Evolutionary conservation across 805 yeast genomes (phyloP).

Genomic region (Metschnikowia peoriensis): DNA sequence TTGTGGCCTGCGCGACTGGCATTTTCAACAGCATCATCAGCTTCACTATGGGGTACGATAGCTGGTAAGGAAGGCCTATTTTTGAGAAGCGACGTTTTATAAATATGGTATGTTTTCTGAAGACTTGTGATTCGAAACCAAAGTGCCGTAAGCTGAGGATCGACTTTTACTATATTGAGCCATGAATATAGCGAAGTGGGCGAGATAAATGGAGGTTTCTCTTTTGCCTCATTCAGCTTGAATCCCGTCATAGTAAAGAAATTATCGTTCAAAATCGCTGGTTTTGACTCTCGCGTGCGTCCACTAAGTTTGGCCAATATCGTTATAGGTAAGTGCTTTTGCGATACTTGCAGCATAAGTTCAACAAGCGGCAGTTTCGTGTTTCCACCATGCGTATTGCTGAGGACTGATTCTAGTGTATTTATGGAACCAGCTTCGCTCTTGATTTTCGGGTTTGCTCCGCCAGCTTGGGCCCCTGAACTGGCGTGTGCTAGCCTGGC

Average conservation of each 20-base stretch:
- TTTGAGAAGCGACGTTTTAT: conserved; percentile 27
- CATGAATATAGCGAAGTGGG: conserved; percentile 33
- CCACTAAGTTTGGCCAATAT: conserved; percentile 26
- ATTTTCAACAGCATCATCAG: too few relatives aligned
- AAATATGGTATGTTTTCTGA: conserved; percentile 40
- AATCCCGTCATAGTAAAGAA: conserved; percentile 15
- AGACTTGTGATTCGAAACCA: conserved; percentile 42
- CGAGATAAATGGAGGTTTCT: not conserved
- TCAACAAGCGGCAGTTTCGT: not conserved
- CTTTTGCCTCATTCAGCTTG: not conserved
- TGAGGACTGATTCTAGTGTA: not conserved
- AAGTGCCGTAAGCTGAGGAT: conserved; percentile 38
- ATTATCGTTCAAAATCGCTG: conserved; percentile 19
- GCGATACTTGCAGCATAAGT: not conserved
- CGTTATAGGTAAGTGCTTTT: conserved; percentile 10
- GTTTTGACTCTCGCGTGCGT: conserved; percentile 6
- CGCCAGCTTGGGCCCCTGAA: not conserved
- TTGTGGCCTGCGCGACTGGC: conserved; percentile 10
- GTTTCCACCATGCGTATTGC: too few relatives aligned
- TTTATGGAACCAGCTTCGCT: not conserved
- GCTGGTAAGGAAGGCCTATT: not conserved
- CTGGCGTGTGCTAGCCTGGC: conserved; percentile 5
- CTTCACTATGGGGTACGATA: too few relatives aligned
- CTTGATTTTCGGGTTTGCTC: too few relatives aligned
- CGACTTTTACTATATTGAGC: conserved; percentile 38